These are phyloP conservation scores for Penicillium longicatenatum DNA, from an alignment of 495 filamentous ascomycete species.

Conservation along the genomic window DNA sequence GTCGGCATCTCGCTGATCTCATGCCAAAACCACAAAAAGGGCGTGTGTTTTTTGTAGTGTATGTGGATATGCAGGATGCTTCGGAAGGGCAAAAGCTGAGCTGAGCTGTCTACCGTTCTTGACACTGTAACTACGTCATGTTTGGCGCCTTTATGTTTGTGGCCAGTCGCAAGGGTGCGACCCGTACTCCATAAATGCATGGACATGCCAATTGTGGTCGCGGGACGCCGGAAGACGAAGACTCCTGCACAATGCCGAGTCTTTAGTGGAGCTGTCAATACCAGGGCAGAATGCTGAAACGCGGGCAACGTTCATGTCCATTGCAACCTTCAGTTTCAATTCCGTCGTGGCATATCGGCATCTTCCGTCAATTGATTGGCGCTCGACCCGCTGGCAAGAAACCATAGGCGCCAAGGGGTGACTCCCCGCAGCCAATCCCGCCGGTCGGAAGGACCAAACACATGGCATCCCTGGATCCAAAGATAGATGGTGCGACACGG, in stretches of 20 bases:
- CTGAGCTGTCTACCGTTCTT: background rate
- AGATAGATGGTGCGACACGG: constrained; percentile 19
- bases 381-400: constrained; percentile 17
- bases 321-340: constrained; percentile 16
- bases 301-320: constrained; percentile 4
- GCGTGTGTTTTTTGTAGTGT: background rate
- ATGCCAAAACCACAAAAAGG: background rate
- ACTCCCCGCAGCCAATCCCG: constrained; percentile 16
- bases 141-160: background rate
- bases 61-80: background rate
- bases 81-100: background rate
- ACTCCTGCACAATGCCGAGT: background rate
- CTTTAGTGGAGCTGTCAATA: constrained; percentile 18
- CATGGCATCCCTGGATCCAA: constrained; percentile 4
- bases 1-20: background rate
- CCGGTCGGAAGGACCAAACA: constrained; percentile 11
- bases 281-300: constrained; percentile 17
- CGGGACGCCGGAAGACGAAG: background rate
- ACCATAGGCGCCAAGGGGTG: constrained; percentile 18
- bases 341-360: constrained; percentile 7
- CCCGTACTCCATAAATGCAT: constrained; percentile 9
- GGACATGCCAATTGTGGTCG: constrained; percentile 16
- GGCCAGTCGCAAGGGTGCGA: constrained; percentile 18
- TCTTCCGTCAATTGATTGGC: constrained; percentile 19
- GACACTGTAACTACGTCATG: constrained; percentile 14